phyloP scores from a whole-genome alignment of 2,329 filamentous ascomycete species.

The Talaromyces atroroseus region DNA sequence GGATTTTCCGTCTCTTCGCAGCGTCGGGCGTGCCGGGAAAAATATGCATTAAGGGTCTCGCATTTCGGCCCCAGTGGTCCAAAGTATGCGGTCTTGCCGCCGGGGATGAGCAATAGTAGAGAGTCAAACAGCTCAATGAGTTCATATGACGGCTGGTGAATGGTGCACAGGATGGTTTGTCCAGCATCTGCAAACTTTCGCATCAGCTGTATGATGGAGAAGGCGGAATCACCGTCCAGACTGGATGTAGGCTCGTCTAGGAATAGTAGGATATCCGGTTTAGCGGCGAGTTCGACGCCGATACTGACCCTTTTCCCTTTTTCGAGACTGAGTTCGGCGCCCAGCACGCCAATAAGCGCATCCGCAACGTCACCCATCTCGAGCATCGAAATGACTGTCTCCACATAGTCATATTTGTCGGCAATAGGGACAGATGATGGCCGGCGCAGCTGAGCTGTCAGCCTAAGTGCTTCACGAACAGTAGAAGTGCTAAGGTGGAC shows the following conservation, averaged over 20 bases:
- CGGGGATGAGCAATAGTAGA: conserved; percentile 71
- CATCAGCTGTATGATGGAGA: conserved; percentile 59
- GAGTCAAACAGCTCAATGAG: conserved; percentile 60
- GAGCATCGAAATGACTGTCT: conserved; percentile 60
- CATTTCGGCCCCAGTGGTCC: conserved; percentile 71
- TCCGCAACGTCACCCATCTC: conserved; percentile 80
- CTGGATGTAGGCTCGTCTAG: conserved; percentile 58
- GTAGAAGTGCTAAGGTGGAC: conserved; percentile 78
- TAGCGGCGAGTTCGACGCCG: conserved; percentile 53
- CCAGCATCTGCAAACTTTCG: conserved; percentile 53
- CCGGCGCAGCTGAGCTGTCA: conserved; percentile 78
- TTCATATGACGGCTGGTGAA: conserved; percentile 52
- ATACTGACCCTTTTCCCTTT: conserved; percentile 60
- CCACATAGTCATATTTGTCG: conserved; percentile 79
- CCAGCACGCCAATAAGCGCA: conserved; percentile 73
- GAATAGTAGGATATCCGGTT: conserved; percentile 55
- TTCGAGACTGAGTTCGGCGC: conserved; percentile 61
- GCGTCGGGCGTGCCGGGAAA: conserved; percentile 61
- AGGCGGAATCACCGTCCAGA: conserved; percentile 59
- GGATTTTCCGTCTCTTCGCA: conserved; percentile 69
- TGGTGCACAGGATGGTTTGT: conserved; percentile 52
- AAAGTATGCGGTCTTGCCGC: conserved; percentile 75
- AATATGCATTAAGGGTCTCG: conserved; percentile 64
- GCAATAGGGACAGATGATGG: conserved; percentile 61
- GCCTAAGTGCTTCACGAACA: conserved; percentile 78